A percentile compares a stretch with the other conserved stretches of the same genome.
Evolutionary conservation across 169 alveolate species (phyloP).

Genomic region (Plasmodium billcollinsi): DNA sequence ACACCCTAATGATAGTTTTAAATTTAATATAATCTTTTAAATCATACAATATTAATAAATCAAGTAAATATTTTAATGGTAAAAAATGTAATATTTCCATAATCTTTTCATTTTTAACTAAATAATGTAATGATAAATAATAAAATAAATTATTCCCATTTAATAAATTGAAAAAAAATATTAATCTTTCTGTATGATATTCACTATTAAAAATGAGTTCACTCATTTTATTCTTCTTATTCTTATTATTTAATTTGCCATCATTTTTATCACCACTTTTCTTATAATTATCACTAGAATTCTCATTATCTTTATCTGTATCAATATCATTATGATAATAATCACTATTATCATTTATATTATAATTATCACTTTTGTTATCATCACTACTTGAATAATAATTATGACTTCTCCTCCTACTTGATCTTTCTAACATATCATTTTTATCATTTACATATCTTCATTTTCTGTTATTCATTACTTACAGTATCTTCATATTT

Average conservation of each 20-base stretch:
- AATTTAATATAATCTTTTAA: conserved; percentile 63
- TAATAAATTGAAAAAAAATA: conserved; percentile 57
- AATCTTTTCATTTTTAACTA: conserved; percentile 49
- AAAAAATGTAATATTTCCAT: conserved; percentile 61
- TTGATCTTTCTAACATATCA: not conserved
- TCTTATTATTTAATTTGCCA: not conserved
- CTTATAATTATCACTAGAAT: not conserved
- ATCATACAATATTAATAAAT: conserved; percentile 55
- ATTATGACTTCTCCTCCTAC: conserved; percentile 18
- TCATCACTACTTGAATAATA: conserved; percentile 4
- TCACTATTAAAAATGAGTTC: conserved; percentile 16
- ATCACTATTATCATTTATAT: not conserved
- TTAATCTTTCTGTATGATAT: conserved; percentile 46
- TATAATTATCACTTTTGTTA: not conserved
- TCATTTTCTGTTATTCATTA: conserved; percentile 1
- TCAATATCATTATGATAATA: not conserved
- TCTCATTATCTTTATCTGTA: not conserved
- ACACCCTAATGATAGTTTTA: conserved; percentile 39
- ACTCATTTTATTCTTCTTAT: not conserved
- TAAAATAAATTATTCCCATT: conserved; percentile 63
- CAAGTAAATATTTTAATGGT: conserved; percentile 58
- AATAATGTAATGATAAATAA: conserved; percentile 59
- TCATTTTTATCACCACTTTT: not conserved
- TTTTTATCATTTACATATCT: not conserved
- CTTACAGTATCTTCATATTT: not conserved